Evolutionary conservation across 345 rosid species (phyloP), one percentile per base, ranked within the genome.

Genomic region (Microthlaspi erraticum): DNA sequence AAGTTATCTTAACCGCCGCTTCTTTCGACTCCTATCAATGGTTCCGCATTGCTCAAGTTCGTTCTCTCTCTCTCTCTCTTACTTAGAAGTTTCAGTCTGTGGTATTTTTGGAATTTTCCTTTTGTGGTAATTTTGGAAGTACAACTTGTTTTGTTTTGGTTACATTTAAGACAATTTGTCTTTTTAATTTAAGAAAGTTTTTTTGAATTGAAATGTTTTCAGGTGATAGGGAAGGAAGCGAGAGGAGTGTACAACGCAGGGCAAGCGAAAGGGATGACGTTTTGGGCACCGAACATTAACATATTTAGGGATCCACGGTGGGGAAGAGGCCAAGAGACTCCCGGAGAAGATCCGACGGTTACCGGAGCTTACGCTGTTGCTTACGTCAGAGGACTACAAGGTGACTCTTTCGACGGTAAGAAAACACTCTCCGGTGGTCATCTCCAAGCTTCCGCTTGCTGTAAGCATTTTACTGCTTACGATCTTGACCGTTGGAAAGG

Each of bases 241-340:
- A 82, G 92, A 54, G 91, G 87, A 55, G 59, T 84, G 59, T 86
- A 88, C 58, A 85, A 87, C 48, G 81, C 85, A 19, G 92, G 91
- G 14, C 85, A 86, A 74, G 89, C 94, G 0, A 76, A 19, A 2
- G 90, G 93, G 26, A 81, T 93, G 87, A 84, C 95, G 37, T 85
- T 81, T 77, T 86, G 93, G 97, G 88, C 93, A 48, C 97, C 97
- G 0, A 87, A 87, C 71, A 86, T 90, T 26, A 88, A 90, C 82
- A 84, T 93, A 32, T 90, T 88, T n/a, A 65, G 96, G 58, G 97
- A 90, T 66, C 98, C 96, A 11, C 87, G 96, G 69, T 93, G 93
- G 97, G 98, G 96, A 6, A 81, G 93, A 62, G 96, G 96, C 34
- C 98, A 90, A 70, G 98, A 90, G 70, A 93, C 96, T 32, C 92